A percentile compares a stretch with the other conserved stretches of the same genome.
These are phyloP conservation scores for Capronia coronata DNA, from an alignment of 2,329 filamentous ascomycete species.

Conservation along the genomic window DNA sequence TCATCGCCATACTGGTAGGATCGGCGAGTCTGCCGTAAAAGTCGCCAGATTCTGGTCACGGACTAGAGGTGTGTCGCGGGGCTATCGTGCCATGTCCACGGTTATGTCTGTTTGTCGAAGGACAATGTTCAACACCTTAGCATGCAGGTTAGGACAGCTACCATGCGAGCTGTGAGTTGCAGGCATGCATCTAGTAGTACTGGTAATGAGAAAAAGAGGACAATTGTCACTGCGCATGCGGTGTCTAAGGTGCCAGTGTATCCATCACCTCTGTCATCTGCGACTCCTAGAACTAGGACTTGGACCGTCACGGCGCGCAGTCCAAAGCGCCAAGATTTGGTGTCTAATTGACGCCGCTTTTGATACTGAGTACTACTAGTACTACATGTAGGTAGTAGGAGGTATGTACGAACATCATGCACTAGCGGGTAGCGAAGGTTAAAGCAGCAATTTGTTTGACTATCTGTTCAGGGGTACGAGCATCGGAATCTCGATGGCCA, in stretches of 20 bases:
- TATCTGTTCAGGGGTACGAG: too few relatives aligned
- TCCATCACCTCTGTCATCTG: background rate
- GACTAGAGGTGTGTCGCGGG: constrained; percentile 4
- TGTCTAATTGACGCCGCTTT: background rate
- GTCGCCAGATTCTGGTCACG: constrained; percentile 5
- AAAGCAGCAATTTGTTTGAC: background rate
- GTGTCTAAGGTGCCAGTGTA: too few relatives aligned
- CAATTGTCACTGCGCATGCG: background rate
- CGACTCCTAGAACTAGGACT: background rate
- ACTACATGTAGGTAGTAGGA: too few relatives aligned
- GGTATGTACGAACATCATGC: too few relatives aligned
- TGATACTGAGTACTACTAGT: too few relatives aligned
- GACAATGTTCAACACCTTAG: background rate
- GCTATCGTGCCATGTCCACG: constrained; percentile 21
- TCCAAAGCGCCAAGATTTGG: background rate
- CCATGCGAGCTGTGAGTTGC: too few relatives aligned
- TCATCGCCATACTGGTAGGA: constrained; percentile 69
- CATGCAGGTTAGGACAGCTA: background rate
- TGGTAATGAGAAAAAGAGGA: background rate
- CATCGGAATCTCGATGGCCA: too few relatives aligned
- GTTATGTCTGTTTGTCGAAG: background rate
- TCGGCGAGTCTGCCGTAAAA: background rate
- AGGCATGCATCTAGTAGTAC: too few relatives aligned
- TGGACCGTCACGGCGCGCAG: background rate
- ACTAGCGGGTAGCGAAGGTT: background rate